phyloP scores from a whole-genome alignment of 441 rosid genomes.

The Eutrema salsugineum region DNA sequence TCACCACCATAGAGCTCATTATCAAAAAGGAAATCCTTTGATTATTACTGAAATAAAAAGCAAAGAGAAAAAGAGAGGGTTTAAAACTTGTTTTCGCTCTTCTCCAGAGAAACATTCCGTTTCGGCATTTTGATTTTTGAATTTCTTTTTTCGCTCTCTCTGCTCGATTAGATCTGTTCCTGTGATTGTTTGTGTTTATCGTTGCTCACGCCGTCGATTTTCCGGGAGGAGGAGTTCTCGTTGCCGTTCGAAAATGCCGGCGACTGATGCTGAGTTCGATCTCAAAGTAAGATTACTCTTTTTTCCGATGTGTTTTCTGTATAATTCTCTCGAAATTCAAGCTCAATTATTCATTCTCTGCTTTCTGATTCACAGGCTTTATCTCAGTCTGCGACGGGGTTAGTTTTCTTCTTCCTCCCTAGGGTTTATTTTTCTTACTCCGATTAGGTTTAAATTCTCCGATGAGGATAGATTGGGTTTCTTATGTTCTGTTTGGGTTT shows the following conservation, averaged over 20 bases:
- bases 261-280: slow-evolving; percentile 56
- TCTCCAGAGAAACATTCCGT: slow-evolving; percentile 33
- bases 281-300: slow-evolving; percentile 34
- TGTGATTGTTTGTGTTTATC: neutral
- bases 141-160: neutral
- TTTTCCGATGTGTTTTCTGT: neutral
- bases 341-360: neutral
- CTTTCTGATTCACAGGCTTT: slow-evolving; percentile 28
- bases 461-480: neutral
- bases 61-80: slow-evolving; percentile 6
- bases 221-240: neutral
- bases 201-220: neutral
- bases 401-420: slow-evolving; percentile 12
- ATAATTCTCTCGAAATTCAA: neutral
- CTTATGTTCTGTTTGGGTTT: neutral
- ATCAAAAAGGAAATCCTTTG: neutral
- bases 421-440: neutral
- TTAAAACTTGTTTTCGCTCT: slow-evolving; percentile 24
- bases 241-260: slow-evolving; percentile 37
- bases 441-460: neutral
- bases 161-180: slow-evolving; percentile 27
- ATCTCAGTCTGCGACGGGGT: slow-evolving; percentile 48
- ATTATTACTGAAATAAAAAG: slow-evolving; percentile 30
- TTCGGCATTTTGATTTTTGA: slow-evolving; percentile 32
- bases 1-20: neutral